A percentile compares a stretch with the other conserved stretches of the same genome.
Conservation (phyloP, 176 grass and related monocot genomes). For the Bonia amplexicaulis region DNA sequence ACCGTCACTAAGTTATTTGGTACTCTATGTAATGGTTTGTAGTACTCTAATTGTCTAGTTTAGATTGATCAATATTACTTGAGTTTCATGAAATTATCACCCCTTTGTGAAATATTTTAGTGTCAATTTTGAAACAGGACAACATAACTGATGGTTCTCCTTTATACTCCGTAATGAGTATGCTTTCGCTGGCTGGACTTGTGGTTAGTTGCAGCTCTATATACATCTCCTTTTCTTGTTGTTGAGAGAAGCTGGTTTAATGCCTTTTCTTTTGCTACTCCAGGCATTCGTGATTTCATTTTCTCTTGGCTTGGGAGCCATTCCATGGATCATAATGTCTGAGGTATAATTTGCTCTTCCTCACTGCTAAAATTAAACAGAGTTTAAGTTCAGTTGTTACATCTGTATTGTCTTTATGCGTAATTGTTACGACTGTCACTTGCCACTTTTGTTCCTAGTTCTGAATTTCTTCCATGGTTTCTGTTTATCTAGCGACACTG, state of each 20-base stretch:
- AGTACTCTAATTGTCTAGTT: background rate
- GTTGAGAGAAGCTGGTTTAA: slow-evolving; percentile 17
- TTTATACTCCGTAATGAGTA: slow-evolving; percentile 68
- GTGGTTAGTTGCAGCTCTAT: slow-evolving; percentile 67
- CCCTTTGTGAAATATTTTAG: slow-evolving; percentile 17
- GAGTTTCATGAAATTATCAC: background rate
- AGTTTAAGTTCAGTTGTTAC: background rate
- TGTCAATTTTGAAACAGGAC: slow-evolving; percentile 51
- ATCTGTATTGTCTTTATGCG: background rate
- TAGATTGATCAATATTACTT: background rate
- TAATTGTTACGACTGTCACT: background rate
- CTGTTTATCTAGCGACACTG: background rate
- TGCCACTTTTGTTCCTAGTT: background rate
- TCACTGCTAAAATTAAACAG: background rate
- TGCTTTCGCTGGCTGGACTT: slow-evolving; percentile 81
- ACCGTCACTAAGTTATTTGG: background rate
- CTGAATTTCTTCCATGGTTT: background rate
- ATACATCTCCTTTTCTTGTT: background rate
- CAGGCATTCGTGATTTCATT: slow-evolving; percentile 87
- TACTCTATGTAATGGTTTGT: background rate
- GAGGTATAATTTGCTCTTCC: slow-evolving; percentile 50
- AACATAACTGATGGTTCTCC: slow-evolving; percentile 52
- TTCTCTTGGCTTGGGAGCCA: slow-evolving; percentile 93
- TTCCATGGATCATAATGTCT: slow-evolving; percentile 99
- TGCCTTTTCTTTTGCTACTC: slow-evolving; percentile 14